phyloP scores from a whole-genome alignment of 805 yeast genomes.

The Schwanniomyces sp. region DNA sequence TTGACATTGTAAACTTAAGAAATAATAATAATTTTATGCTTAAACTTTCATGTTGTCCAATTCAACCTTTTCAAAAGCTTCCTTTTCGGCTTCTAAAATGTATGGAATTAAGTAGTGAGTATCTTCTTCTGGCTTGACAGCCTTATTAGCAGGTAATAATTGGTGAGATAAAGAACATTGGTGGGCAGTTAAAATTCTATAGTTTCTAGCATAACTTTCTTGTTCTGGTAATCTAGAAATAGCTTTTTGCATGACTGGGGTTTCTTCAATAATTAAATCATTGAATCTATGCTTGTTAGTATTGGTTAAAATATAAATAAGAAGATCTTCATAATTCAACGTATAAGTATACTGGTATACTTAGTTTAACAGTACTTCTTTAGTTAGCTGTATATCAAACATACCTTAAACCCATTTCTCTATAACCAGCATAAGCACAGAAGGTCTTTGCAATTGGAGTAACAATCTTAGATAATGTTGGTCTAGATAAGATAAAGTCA shows the following conservation, averaged over 20 bases:
- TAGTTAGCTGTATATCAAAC: slow-evolving; percentile 9
- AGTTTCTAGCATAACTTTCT: slow-evolving; percentile 87
- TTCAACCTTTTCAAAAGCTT: slow-evolving; percentile 80
- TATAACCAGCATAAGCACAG: slow-evolving; percentile 81
- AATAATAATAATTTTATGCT: not conserved
- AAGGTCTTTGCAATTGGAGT: slow-evolving; percentile 80
- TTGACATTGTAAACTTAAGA: not conserved
- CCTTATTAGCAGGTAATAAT: slow-evolving; percentile 77
- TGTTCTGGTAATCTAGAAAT: slow-evolving; percentile 80
- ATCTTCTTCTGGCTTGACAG: slow-evolving; percentile 78
- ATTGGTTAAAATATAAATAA: not conserved
- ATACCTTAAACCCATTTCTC: slow-evolving; percentile 83
- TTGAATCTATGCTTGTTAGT: slow-evolving; percentile 55
- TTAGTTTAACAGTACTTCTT: not conserved
- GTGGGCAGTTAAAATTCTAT: slow-evolving; percentile 88
- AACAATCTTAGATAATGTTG: slow-evolving; percentile 70
- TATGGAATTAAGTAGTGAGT: slow-evolving; percentile 81
- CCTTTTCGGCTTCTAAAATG: slow-evolving; percentile 92
- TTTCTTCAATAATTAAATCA: slow-evolving; percentile 87
- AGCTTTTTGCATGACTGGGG: slow-evolving; percentile 82
- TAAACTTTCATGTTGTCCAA: slow-evolving; percentile 70
- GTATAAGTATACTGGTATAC: too few species aligned
- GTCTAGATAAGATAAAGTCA: slow-evolving; percentile 78
- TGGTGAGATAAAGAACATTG: slow-evolving; percentile 84
- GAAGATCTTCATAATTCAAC: not conserved